Conservation (phyloP, 441 rosid species). For the Hura crepitans region DNA sequence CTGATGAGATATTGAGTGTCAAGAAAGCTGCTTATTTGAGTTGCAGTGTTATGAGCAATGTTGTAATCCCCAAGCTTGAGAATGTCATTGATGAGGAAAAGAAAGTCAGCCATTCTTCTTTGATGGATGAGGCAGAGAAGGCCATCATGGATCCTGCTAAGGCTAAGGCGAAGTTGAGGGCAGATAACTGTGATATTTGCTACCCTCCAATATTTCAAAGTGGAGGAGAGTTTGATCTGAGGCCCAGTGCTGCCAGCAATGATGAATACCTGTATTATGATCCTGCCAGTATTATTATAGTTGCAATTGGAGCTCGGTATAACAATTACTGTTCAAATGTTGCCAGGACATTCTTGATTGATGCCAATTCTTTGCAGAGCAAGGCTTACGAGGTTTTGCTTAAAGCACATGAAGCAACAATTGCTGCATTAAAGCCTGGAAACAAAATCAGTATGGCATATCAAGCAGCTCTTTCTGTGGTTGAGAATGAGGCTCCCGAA, state of each 20-base stretch:
- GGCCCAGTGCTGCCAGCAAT: slow-evolving; percentile 82
- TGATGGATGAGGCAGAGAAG: slow-evolving; percentile 85
- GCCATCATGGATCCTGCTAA: slow-evolving; percentile 69
- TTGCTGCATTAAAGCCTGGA: slow-evolving; percentile 60
- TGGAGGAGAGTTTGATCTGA: slow-evolving; percentile 79
- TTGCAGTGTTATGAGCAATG: slow-evolving; percentile 59
- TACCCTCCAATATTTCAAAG: slow-evolving; percentile 94
- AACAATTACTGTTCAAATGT: slow-evolving; percentile 84
- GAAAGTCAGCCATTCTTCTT: slow-evolving; percentile 62
- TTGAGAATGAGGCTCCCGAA: slow-evolving; percentile 69
- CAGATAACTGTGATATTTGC: slow-evolving; percentile 81
- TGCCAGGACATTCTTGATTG: slow-evolving; percentile 74
- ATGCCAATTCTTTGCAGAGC: slow-evolving; percentile 61
- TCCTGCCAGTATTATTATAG: slow-evolving; percentile 67
- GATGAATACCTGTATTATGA: slow-evolving; percentile 69
- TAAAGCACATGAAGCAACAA: slow-evolving; percentile 77
- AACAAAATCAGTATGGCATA: slow-evolving; percentile 49
- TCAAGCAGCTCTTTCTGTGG: slow-evolving; percentile 58
- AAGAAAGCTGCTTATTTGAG: slow-evolving; percentile 76
- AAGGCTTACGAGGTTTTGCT: slow-evolving; percentile 84
- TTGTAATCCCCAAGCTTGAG: slow-evolving; percentile 78
- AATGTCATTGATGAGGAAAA: slow-evolving; percentile 83
- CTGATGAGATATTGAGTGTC: slow-evolving; percentile 50
- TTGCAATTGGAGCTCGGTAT: slow-evolving; percentile 76
- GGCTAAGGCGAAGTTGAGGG: slow-evolving; percentile 67